phyloP scores from a whole-genome alignment of 768 basidiomycete species.

The Pisolithus orientalis region DNA sequence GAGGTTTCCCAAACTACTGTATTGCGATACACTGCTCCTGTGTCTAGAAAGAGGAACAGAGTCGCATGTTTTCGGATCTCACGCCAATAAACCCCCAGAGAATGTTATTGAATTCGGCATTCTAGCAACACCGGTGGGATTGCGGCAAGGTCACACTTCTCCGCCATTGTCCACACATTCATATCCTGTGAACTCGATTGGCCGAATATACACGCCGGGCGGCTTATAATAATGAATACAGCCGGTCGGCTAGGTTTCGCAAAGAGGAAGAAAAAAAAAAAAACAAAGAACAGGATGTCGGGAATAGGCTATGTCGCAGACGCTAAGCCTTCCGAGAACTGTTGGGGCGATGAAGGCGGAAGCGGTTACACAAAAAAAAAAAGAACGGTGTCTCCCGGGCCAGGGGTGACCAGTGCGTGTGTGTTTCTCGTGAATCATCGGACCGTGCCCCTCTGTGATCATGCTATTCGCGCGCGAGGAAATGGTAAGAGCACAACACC shows the following conservation, averaged over 20 bases:
- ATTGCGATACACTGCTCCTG: not conserved
- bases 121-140: not conserved
- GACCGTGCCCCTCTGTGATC: not conserved
- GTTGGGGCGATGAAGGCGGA: constrained; percentile 8
- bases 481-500: not conserved
- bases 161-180: not conserved
- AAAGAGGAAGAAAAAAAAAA: too few relatives aligned
- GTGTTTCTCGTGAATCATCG: not conserved
- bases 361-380: constrained; percentile 4
- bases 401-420: constrained; percentile 4
- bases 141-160: not conserved
- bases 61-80: too few relatives aligned
- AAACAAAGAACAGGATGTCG: not conserved
- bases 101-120: not conserved
- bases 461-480: not conserved
- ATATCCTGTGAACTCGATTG: not conserved
- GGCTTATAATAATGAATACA: not conserved
- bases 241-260: not conserved
- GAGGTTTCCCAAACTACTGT: not conserved
- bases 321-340: not conserved
- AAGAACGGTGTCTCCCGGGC: constrained; percentile 3
- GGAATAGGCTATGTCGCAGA: not conserved
- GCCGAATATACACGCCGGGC: too few relatives aligned
- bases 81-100: too few relatives aligned
- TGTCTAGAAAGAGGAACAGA: not conserved